phyloP scores from a whole-genome alignment of 306 rosid genomes.

The Bauhinia variegata region DNA sequence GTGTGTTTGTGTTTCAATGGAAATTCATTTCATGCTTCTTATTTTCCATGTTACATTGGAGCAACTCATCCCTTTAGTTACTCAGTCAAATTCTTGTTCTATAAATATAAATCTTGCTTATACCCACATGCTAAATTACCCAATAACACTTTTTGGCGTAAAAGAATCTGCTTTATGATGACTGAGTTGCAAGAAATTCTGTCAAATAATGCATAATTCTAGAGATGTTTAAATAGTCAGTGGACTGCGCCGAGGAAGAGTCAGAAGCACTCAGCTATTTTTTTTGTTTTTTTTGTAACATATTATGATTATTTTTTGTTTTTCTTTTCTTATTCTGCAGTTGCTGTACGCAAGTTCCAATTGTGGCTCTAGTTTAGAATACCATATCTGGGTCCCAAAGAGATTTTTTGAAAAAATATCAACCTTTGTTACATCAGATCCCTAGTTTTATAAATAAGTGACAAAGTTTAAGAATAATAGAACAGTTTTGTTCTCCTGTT shows the following conservation, averaged over 20 bases:
- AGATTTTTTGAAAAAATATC: no score
- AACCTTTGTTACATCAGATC: no score
- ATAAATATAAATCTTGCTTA: not conserved
- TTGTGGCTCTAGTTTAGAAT: not conserved
- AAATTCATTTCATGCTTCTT: not conserved
- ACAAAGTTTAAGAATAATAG: not conserved
- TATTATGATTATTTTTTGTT: no score
- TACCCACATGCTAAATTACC: slow-evolving; percentile 1
- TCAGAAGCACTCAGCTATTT: slow-evolving; percentile 4
- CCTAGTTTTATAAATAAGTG: no score
- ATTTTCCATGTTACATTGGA: not conserved
- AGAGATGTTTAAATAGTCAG: not conserved
- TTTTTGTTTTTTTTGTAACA: not conserved
- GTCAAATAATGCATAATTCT: not conserved
- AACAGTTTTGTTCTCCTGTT: slow-evolving; percentile 1
- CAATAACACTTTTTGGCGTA: not conserved
- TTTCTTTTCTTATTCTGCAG: no score
- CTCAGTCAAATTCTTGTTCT: not conserved
- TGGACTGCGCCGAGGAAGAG: not conserved
- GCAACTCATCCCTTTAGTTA: not conserved
- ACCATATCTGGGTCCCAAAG: no score
- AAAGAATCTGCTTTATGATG: not conserved
- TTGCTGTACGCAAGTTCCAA: not conserved
- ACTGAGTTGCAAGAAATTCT: not conserved
- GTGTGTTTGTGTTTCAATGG: no score